These are phyloP conservation scores for Globisporangium heterothallicum DNA, from an alignment of 352 stramenopile genomes.

Conservation along the genomic window DNA sequence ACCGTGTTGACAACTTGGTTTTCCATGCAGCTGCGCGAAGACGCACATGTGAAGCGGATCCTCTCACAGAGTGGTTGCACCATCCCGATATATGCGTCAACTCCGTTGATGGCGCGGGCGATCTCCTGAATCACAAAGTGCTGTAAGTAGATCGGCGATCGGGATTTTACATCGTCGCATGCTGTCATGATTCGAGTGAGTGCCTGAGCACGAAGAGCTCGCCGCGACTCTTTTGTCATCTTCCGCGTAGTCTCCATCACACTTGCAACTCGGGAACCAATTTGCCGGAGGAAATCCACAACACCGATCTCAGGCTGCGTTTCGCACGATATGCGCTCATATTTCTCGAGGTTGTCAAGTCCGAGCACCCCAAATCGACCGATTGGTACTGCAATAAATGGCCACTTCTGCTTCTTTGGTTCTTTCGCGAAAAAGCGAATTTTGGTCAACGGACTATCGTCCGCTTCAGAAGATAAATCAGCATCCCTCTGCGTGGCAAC, in stretches of 20 bases:
- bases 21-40: conserved; percentile 45
- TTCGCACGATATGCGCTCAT: conserved; percentile 32
- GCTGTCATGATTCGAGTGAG: conserved; percentile 43
- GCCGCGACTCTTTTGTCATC: conserved; percentile 1
- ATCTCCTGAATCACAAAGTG: conserved; percentile 47
- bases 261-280: conserved; percentile 18
- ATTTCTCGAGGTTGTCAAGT: conserved; percentile 57
- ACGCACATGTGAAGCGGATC: conserved; percentile 48
- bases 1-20: conserved; percentile 27
- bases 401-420: conserved; percentile 29
- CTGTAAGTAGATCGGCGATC: conserved; percentile 29
- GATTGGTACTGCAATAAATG: conserved; percentile 62
- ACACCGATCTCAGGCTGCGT: conserved; percentile 62
- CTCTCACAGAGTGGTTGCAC: conserved; percentile 41
- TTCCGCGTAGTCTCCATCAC: conserved; percentile 14
- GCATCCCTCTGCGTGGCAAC: conserved; percentile 29
- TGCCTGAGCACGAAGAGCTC: conserved; percentile 25
- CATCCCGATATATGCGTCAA: conserved; percentile 62
- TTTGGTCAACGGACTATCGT: not conserved
- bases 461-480: not conserved
- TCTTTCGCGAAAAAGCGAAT: conserved; percentile 39
- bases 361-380: conserved; percentile 39
- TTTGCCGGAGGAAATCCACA: conserved; percentile 63
- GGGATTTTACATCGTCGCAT: conserved; percentile 34
- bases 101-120: conserved; percentile 45